Evolutionary conservation across 2,329 filamentous ascomycete species (phyloP), one percentile per base, ranked within the genome.

Genomic region (Aureobasidium sp.): DNA sequence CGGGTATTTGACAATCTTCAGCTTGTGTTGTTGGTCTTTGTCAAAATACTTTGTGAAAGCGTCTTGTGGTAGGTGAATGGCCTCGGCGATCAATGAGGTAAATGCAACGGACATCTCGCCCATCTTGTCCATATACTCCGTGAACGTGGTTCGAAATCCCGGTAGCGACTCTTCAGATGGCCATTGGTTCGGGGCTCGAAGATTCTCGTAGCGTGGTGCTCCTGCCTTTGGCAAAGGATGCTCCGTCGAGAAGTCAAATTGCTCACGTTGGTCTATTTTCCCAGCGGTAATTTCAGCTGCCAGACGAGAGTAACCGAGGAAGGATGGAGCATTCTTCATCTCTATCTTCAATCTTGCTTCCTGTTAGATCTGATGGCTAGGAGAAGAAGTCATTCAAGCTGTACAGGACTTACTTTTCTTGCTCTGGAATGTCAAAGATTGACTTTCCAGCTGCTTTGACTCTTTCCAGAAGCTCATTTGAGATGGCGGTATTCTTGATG

Each of bases 21-120:
- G 81, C 78, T 95, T 95, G 78, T 95, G 90, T 76, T 94, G 90
- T 77, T 78, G 80, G 45, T 81, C 75, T 1, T 68, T 68, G 71
- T 92, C 89, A 75, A 93, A 93, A 79, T 92, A 95, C 68, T 83
- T 85, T 70, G 84, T 78, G 73, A 96, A 95, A 0, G 91, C 89
- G 56, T 81, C 75, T 0, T 80, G 65, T 0, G 87, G 84, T 6
- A 96, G 79, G 11, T 84, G 83, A 65, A 96, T 87, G n/a, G 89
- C 88, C 77, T 95, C 90, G 65, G 91, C 90, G 67, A 95, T 89
- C 34, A 95, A 82, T 12, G 83, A 84, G 0, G 89, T 93, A 76
- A 95, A 95, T 68, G 81, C 79, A 55, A 87, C 83, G 61, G 87
- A 89, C 63, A 95, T 82, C 12, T 76, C 74, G 64, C 86, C 85